A percentile compares a stretch with the other conserved stretches of the same genome.
Conservation (phyloP, 2,329 filamentous ascomycete species). For the Tolypocladium endophyticum region DNA sequence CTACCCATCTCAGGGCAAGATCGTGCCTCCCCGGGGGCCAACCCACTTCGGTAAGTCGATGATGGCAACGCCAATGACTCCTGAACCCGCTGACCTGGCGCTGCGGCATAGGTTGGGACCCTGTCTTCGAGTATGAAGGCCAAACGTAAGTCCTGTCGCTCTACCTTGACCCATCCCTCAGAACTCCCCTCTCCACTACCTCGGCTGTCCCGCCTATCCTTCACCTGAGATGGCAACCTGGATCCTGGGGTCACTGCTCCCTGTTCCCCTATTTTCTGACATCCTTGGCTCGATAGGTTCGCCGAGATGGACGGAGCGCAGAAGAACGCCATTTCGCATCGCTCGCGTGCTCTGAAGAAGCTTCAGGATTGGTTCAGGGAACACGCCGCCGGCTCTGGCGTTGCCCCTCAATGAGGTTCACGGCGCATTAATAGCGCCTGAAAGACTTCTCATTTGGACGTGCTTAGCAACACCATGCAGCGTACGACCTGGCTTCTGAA, state of each 20-base stretch:
- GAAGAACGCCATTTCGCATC: conserved; percentile 92
- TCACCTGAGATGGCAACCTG: not conserved
- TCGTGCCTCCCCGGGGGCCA: conserved; percentile 76
- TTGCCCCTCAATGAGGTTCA: conserved; percentile 10
- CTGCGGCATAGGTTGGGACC: conserved; percentile 68
- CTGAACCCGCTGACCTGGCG: not conserved
- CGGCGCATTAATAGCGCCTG: not conserved
- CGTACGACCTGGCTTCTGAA: not conserved
- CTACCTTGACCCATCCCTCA: not conserved
- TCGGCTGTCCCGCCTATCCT: not conserved
- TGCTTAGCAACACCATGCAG: not conserved
- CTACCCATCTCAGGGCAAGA: conserved; percentile 45
- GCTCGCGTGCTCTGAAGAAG: conserved; percentile 76
- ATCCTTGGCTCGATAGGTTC: conserved; percentile 38
- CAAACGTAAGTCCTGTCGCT: conserved; percentile 47
- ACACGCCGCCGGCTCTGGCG: not conserved
- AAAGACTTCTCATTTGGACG: not conserved
- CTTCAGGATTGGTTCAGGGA: conserved; percentile 69
- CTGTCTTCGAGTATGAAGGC: conserved; percentile 88
- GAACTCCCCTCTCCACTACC: not conserved
- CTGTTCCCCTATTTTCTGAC: not conserved
- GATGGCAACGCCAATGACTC: not conserved
- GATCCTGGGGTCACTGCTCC: not conserved
- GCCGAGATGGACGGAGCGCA: conserved; percentile 86
- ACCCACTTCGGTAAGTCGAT: conserved; percentile 62